Percentiles rank a stretch among this genome's conserved stretches.
Conservation (phyloP, 257 asterid genomes). For the Capsicum pubescens region DNA sequence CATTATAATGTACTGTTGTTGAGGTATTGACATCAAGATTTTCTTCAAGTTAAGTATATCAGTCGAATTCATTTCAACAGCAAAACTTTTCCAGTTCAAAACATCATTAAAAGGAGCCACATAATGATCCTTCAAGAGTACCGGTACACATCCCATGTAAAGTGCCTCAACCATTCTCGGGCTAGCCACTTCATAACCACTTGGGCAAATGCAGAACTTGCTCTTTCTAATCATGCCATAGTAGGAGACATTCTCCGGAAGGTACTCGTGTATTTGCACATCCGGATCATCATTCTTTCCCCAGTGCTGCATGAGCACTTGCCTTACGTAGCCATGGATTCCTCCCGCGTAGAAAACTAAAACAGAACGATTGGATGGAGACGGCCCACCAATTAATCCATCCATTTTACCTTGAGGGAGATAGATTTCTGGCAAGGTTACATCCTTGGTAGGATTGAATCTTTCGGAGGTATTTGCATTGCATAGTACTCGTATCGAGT, state of each 20-base stretch:
- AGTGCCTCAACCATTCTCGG: slow-evolving; percentile 73
- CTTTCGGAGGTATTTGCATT: slow-evolving; percentile 67
- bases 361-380: slow-evolving; percentile 47
- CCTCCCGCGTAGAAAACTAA: slow-evolving; percentile 68
- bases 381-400: slow-evolving; percentile 59
- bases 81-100: slow-evolving; percentile 55
- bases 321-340: slow-evolving; percentile 56
- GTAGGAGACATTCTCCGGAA: slow-evolving; percentile 49
- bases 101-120: slow-evolving; percentile 60
- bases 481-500: slow-evolving; percentile 63
- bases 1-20: slow-evolving; percentile 44
- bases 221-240: slow-evolving; percentile 61
- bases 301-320: slow-evolving; percentile 62
- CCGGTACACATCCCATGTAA: slow-evolving; percentile 64
- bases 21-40: slow-evolving; percentile 49
- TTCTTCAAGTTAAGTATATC: slow-evolving; percentile 55
- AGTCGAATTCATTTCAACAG: slow-evolving; percentile 42
- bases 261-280: slow-evolving; percentile 52
- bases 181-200: slow-evolving; percentile 71
- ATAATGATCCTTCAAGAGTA: slow-evolving; percentile 58
- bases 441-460: slow-evolving; percentile 57
- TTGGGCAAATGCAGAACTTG: slow-evolving; percentile 64
- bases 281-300: slow-evolving; percentile 43
- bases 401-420: slow-evolving; percentile 57
- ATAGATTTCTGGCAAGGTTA: slow-evolving; percentile 63